phyloP scores from a whole-genome alignment of 306 rosid genomes.

The Acmispon strigosus region DNA sequence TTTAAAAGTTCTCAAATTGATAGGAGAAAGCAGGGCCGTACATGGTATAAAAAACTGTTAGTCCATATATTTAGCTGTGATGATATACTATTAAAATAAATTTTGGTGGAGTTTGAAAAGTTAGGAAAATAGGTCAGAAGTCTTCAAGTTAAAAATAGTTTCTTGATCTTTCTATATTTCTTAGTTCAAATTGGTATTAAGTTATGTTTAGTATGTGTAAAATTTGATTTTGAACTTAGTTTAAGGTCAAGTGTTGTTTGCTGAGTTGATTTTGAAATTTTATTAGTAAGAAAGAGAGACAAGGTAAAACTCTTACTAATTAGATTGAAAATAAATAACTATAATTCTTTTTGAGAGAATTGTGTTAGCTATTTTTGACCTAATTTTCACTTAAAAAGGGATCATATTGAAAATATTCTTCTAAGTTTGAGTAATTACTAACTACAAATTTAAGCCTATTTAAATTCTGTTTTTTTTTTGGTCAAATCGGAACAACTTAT shows the following conservation, averaged over 20 bases:
- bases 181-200: background rate
- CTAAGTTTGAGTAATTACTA: too few relatives aligned
- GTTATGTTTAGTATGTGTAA: background rate
- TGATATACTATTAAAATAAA: background rate
- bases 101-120: background rate
- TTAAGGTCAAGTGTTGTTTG: background rate
- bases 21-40: background rate
- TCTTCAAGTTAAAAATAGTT: background rate
- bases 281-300: background rate
- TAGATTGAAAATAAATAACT: constrained; percentile 8
- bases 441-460: background rate
- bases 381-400: background rate
- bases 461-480: background rate
- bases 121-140: background rate
- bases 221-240: background rate
- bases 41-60: background rate
- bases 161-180: background rate
- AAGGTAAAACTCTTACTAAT: background rate
- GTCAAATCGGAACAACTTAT: background rate
- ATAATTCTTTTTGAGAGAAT: background rate
- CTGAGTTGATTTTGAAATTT: background rate
- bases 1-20: background rate
- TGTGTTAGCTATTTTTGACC: background rate
- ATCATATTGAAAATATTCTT: background rate
- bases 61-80: background rate